Evolutionary conservation across 306 rosid genomes (phyloP).

Genomic region (Biancaea sappan): DNA sequence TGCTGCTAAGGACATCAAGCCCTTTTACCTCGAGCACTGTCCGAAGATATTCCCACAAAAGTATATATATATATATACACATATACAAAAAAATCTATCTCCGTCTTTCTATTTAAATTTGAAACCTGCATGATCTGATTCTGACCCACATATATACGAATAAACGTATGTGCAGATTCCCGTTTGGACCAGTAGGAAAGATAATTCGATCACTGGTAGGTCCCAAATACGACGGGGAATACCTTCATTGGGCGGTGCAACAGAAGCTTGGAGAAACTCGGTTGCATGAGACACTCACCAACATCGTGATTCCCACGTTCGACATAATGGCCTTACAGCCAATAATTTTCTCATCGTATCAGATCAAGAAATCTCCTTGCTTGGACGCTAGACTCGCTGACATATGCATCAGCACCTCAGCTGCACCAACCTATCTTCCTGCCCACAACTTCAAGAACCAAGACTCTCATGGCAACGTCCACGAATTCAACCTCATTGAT

Average conservation of each 20-base stretch:
- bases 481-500: slow-evolving; percentile 50
- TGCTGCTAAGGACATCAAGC: slow-evolving; percentile 63
- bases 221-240: slow-evolving; percentile 74
- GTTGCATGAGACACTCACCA: slow-evolving; percentile 63
- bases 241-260: slow-evolving; percentile 53
- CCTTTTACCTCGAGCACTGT: slow-evolving; percentile 56
- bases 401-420: slow-evolving; percentile 50
- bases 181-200: slow-evolving; percentile 19
- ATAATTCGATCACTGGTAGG: slow-evolving; percentile 50
- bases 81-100: background rate
- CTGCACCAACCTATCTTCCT: slow-evolving; percentile 51
- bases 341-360: slow-evolving; percentile 57
- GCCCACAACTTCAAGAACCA: slow-evolving; percentile 40
- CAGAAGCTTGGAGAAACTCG: slow-evolving; percentile 61
- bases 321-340: slow-evolving; percentile 67
- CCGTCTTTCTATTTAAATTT: background rate
- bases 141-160: background rate
- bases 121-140: background rate
- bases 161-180: slow-evolving; percentile 3
- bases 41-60: slow-evolving; percentile 60
- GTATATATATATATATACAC: background rate
- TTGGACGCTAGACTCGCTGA: slow-evolving; percentile 46
- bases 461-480: slow-evolving; percentile 26
- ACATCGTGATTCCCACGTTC: slow-evolving; percentile 64
- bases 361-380: slow-evolving; percentile 31